Conservation (phyloP, 306 rosid species). For the Acacia crassicarpa region DNA sequence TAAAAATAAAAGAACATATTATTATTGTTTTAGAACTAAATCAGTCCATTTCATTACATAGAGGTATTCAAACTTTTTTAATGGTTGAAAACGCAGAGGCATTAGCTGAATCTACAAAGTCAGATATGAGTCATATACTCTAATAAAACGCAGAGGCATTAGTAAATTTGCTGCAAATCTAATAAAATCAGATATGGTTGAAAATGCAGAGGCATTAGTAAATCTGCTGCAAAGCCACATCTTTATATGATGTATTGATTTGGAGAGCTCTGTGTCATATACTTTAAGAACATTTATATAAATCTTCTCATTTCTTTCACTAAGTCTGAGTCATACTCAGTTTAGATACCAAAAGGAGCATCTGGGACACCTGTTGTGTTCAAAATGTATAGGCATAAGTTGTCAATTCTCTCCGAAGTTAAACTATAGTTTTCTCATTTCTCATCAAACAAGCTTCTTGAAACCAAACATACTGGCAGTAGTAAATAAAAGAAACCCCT, state of each 20-base stretch:
- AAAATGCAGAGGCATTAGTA: too few species aligned
- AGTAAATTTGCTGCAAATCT: not conserved
- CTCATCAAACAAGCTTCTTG: too few species aligned
- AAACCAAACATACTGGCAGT: too few species aligned
- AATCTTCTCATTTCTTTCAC: not conserved
- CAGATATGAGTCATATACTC: not conserved
- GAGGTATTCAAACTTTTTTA: not conserved
- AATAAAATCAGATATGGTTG: too few species aligned
- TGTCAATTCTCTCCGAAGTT: not conserved
- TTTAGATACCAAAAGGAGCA: not conserved
- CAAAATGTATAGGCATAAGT: not conserved
- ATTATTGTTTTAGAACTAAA: not conserved
- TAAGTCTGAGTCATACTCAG: not conserved
- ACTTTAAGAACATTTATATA: not conserved
- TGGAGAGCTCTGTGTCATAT: not conserved
- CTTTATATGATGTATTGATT: not conserved
- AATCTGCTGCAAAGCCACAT: too few species aligned
- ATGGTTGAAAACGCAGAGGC: not conserved
- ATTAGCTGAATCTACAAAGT: not conserved
- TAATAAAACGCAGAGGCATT: too few species aligned
- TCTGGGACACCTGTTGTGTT: not conserved
- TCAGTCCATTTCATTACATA: not conserved
- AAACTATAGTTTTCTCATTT: not conserved
- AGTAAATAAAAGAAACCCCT: too few species aligned
- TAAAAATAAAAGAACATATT: not conserved